Conservation (phyloP, 140 eudicot genomes). For the Cichorium intybus region DNA sequence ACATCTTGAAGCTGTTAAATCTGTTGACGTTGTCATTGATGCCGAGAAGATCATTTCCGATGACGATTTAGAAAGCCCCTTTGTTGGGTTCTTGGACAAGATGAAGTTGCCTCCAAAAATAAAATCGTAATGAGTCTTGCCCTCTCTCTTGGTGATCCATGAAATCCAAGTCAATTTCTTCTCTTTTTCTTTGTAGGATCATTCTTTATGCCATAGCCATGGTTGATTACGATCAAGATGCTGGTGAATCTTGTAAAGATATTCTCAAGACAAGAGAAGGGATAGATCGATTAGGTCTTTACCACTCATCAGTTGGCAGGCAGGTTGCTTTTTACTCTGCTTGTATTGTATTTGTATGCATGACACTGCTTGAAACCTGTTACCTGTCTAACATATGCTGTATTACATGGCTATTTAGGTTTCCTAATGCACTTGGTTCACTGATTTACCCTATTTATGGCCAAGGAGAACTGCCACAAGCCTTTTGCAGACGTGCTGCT, state of each 20-base stretch:
- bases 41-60: conserved; percentile 39
- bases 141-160: neutral
- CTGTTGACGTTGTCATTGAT: conserved; percentile 24
- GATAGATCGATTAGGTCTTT: conserved; percentile 66
- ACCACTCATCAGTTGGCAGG: conserved; percentile 93
- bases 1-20: conserved; percentile 22
- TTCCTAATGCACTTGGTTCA: conserved; percentile 79
- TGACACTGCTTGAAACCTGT: neutral
- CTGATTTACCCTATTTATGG: no score
- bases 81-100: conserved; percentile 57
- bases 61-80: conserved; percentile 84
- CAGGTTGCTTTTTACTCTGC: conserved; percentile 22
- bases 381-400: conserved; percentile 4
- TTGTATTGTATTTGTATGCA: conserved; percentile 9
- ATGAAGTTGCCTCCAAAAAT: conserved; percentile 62
- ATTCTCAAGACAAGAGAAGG: conserved; percentile 78
- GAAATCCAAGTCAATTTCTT: conserved; percentile 6
- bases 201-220: conserved; percentile 84
- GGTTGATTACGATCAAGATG: conserved; percentile 93
- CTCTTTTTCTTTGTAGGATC: conserved; percentile 53
- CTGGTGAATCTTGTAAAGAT: conserved; percentile 43
- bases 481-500: no score
- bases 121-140: conserved; percentile 53
- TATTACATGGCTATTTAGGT: conserved; percentile 40
- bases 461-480: no score